Percentiles rank a stretch among this genome's conserved stretches.
Conservation (phyloP, 805 yeast genomes). For the Myxozyma neglecta region DNA sequence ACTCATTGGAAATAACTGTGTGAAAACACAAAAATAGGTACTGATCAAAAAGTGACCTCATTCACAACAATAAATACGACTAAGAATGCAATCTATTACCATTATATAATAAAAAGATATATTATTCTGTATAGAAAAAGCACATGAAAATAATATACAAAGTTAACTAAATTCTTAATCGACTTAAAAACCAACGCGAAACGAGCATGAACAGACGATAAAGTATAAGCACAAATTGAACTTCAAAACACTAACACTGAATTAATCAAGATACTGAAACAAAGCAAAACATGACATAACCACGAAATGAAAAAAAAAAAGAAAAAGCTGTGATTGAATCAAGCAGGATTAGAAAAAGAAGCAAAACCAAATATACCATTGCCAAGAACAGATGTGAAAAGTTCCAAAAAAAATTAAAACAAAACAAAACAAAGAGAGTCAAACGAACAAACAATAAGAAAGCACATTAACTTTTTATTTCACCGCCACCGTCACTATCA, state of each 20-base stretch:
- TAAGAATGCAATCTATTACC: too few species aligned
- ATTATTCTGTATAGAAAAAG: neutral
- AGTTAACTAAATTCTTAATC: neutral
- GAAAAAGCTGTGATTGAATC: neutral
- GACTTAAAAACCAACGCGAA: neutral
- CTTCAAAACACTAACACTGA: neutral
- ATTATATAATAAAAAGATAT: too few species aligned
- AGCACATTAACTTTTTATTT: too few species aligned
- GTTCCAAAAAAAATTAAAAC: neutral
- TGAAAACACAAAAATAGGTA: too few species aligned
- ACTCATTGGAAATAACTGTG: neutral
- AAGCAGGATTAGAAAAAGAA: neutral
- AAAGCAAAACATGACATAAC: conserved; percentile 1
- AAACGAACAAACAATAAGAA: too few species aligned
- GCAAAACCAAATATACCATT: neutral
- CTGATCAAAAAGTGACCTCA: too few species aligned
- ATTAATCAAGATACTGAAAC: neutral
- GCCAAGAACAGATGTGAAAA: neutral
- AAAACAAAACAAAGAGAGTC: neutral
- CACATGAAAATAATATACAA: neutral
- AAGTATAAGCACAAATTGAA: neutral
- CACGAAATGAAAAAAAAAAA: neutral
- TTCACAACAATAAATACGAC: neutral
- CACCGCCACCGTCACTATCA: too few species aligned
- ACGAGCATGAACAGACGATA: neutral